A percentile compares a stretch with the other conserved stretches of the same genome.
These are phyloP conservation scores for Pythium periplocum DNA, from an alignment of 352 stramenopile species.

Conservation along the genomic window DNA sequence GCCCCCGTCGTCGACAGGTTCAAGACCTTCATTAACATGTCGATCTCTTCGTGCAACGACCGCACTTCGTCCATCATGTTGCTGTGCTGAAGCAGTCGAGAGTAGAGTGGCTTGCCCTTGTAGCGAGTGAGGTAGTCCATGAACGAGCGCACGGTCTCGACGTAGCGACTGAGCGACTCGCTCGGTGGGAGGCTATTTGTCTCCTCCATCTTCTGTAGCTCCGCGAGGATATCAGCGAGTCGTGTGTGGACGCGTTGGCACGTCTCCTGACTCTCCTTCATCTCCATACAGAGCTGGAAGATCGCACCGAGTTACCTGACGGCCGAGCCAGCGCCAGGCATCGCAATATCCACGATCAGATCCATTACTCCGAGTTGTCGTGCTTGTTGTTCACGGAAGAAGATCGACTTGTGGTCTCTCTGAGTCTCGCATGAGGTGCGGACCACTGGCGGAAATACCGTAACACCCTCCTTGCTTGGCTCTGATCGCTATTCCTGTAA, in stretches of 20 bases:
- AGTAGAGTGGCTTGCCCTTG: neutral
- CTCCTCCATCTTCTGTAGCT: slow-evolving; percentile 1
- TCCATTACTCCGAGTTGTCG: too few species aligned
- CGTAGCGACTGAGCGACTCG: neutral
- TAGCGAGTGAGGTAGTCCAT: neutral
- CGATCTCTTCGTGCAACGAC: neutral
- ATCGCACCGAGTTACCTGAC: neutral
- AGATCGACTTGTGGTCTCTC: too few species aligned
- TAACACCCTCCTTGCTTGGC: too few species aligned
- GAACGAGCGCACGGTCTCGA: neutral
- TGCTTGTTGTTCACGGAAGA: too few species aligned
- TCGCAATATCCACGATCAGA: too few species aligned
- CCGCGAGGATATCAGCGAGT: slow-evolving; percentile 7
- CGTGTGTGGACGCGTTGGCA: slow-evolving; percentile 4
- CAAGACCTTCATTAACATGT: neutral
- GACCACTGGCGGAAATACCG: too few species aligned
- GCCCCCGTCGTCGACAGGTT: neutral
- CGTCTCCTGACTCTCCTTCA: slow-evolving; percentile 3
- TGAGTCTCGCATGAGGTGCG: too few species aligned
- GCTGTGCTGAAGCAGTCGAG: neutral
- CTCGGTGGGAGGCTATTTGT: neutral
- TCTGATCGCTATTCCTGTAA: too few species aligned
- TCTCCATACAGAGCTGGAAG: slow-evolving; percentile 3
- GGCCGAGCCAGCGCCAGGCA: too few species aligned
- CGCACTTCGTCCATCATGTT: neutral